phyloP scores from a whole-genome alignment of 176 grass and related monocot genomes.

The Lolium perenne region DNA sequence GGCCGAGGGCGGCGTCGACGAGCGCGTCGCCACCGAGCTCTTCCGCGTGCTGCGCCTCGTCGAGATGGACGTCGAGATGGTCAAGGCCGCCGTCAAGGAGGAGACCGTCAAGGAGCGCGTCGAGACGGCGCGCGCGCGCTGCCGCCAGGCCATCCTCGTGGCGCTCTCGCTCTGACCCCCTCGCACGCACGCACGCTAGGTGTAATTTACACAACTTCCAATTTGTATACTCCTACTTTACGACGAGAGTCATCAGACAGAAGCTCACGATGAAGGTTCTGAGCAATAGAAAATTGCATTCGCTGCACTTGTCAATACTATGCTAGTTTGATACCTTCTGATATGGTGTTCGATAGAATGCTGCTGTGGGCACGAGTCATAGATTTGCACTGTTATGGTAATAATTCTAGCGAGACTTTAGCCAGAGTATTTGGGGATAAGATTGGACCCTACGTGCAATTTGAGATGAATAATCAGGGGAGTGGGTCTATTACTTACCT shows the following conservation, averaged over 20 bases:
- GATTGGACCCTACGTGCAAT: no score
- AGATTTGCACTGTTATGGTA: no score
- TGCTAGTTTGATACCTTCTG: no score
- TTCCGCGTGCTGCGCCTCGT: slow-evolving; percentile 70
- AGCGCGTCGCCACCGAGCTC: slow-evolving; percentile 75
- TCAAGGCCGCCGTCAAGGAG: slow-evolving; percentile 91
- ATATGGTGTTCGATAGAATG: no score
- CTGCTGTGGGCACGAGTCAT: no score
- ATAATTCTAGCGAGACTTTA: no score
- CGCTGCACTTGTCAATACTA: neutral
- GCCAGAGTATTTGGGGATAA: no score
- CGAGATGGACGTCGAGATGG: slow-evolving; percentile 94
- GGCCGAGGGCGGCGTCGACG: slow-evolving; percentile 74
- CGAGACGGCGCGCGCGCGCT: slow-evolving; percentile 70
- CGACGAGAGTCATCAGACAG: neutral
- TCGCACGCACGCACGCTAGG: neutral
- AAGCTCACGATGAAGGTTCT: neutral
- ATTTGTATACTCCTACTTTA: neutral
- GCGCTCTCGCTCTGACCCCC: slow-evolving; percentile 73
- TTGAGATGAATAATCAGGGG: no score
- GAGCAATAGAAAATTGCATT: neutral
- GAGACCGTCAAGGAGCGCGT: slow-evolving; percentile 80
- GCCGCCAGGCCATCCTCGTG: slow-evolving; percentile 91
- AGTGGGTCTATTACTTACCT: no score
- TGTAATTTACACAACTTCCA: neutral